A percentile compares a stretch with the other conserved stretches of the same genome.
Conservation (phyloP, 2,329 filamentous ascomycete species). For the Aureobasidium pullulans region DNA sequence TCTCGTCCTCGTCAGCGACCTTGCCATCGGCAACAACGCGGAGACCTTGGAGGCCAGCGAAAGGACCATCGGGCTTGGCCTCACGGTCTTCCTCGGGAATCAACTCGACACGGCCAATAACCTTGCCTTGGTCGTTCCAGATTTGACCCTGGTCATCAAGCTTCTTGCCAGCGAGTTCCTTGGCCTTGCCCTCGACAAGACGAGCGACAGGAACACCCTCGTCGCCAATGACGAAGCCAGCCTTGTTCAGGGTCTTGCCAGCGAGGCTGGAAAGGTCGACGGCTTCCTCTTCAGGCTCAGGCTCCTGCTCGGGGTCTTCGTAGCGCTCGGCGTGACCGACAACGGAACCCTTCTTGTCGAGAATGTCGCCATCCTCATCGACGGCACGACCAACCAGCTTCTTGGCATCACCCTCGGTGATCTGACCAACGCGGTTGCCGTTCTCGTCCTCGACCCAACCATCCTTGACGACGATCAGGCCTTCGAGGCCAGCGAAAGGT, state of each 20-base stretch:
- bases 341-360: conserved; percentile 47
- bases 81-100: conserved; percentile 58
- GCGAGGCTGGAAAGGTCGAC: conserved; percentile 39
- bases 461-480: conserved; percentile 42
- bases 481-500: conserved; percentile 44
- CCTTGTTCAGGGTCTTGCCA: conserved; percentile 44
- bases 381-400: conserved; percentile 44
- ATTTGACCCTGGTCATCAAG: conserved; percentile 65
- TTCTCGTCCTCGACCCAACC: conserved; percentile 45
- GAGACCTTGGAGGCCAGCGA: conserved; percentile 43
- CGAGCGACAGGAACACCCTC: conserved; percentile 51
- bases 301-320: conserved; percentile 60
- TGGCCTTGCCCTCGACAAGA: conserved; percentile 59
- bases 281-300: conserved; percentile 36
- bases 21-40: conserved; percentile 42
- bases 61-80: conserved; percentile 43
- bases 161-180: conserved; percentile 59
- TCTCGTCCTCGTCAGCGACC: conserved; percentile 44
- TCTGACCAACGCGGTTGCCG: conserved; percentile 42
- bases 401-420: conserved; percentile 44
- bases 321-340: conserved; percentile 46
- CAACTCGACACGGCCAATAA: conserved; percentile 61
- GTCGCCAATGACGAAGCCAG: conserved; percentile 43
- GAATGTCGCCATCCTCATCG: conserved; percentile 46
- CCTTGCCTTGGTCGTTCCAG: conserved; percentile 63